Base-by-base conservation (phyloP, 1,139 yeast species). In the Candida glucosophila region DNA sequence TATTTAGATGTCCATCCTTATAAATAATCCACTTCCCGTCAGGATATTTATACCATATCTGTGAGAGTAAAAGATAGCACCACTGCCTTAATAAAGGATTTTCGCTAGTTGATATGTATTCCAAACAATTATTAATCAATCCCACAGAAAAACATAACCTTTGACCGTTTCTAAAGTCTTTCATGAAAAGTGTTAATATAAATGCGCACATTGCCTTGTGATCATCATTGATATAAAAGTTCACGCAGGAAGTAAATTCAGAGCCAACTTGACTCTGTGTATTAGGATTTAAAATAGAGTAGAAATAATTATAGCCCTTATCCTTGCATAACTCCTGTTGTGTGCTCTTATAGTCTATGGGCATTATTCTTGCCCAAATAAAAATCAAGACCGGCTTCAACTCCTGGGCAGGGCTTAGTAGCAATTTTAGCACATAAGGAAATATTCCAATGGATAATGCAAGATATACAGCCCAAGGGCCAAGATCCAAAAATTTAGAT, bases 311-410 rank as follows among this genome's bases (percentile, higher is more conserved):
- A 51, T 77, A 90, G 0, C 96, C 96, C 43, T 79, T 81, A 44
- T 90, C 97, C 41, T 88, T 86, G 38, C 92, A 72, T 22, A 90
- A 65, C 44, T 90, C 99, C 37, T 80, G 86, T 47, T 92, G 98
- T 3, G 95, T 86, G 41, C 82, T 80, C 35, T 74, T 72, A 45
- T 80, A 79, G 50, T 90, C 97, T 13, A 90, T 93, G 3, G 97
- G 92, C 93, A 90, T 83, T 14, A 90, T 85, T 39, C 98, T 65
- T 0, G 97, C 95, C 99, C 99, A 90, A 31, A 90, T 90, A 42
- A 88, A 92, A 2, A 92, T 90, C 32, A 90, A 57, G 3, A 90
- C 95, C 0, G 98, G 97, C 43, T 86, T 86, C 33, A 92, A 61
- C 43, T 92, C 98, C 20, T 85, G 93, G 0, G 97, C 95, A 0